These are phyloP conservation scores for Cladosporium sp. DNA, from an alignment of 2,329 filamentous ascomycete species.

Conservation along the genomic window DNA sequence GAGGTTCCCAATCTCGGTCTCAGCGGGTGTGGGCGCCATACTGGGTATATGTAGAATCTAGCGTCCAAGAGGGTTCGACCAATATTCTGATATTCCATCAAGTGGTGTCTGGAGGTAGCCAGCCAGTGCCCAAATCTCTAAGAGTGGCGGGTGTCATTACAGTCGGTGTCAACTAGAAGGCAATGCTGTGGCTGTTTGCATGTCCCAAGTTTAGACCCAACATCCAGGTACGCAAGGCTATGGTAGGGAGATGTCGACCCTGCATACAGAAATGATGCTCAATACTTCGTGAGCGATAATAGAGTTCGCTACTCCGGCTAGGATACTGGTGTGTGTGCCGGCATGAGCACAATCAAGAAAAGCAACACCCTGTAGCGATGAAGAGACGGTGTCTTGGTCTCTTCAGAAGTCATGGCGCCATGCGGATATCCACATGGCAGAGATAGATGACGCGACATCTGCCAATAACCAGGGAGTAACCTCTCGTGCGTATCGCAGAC, in stretches of 20 bases:
- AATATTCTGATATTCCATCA: not conserved
- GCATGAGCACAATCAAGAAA: not conserved
- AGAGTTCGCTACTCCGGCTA: not conserved
- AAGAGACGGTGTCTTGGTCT: not conserved
- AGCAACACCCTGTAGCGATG: not conserved
- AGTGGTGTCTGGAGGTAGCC: not conserved
- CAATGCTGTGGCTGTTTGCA: not conserved
- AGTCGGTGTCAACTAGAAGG: not conserved
- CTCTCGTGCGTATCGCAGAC: conserved; percentile 10
- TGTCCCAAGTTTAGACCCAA: conserved; percentile 14
- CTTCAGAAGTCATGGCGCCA: not conserved
- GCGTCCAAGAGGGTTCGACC: not conserved
- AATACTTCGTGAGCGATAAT: not conserved
- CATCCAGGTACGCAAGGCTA: not conserved
- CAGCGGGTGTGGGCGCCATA: not conserved
- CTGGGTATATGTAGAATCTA: not conserved
- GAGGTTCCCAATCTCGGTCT: not conserved
- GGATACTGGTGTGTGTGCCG: not conserved
- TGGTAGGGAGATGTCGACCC: not conserved
- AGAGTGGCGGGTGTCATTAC: conserved; percentile 1
- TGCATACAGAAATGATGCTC: not conserved
- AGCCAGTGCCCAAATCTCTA: not conserved
- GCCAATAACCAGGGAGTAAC: not conserved
- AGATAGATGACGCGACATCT: conserved; percentile 2
- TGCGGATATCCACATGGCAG: conserved; percentile 1